phyloP scores from a whole-genome alignment of 148 eudicot species.

The Silene latifolia region DNA sequence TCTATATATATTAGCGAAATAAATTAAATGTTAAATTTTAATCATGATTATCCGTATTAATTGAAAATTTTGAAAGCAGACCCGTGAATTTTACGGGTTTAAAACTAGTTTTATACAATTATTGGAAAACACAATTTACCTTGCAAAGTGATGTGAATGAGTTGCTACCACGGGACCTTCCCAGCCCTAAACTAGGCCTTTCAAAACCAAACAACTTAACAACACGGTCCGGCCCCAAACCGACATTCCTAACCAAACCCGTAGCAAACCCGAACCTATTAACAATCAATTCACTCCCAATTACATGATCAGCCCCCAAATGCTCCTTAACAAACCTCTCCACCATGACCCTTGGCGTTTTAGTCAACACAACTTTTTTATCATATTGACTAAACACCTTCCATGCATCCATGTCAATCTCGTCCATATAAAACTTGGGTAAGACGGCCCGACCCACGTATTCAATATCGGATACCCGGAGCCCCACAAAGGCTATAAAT shows the following conservation, averaged over 20 bases:
- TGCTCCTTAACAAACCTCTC: slow-evolving; percentile 89
- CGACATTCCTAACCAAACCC: slow-evolving; percentile 49
- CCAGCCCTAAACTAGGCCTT: slow-evolving; percentile 59
- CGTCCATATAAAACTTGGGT: slow-evolving; percentile 63
- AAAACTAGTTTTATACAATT: too few relatives aligned
- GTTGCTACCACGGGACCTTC: slow-evolving; percentile 25
- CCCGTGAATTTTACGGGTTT: too few relatives aligned
- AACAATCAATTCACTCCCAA: slow-evolving; percentile 67
- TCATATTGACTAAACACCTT: slow-evolving; percentile 53
- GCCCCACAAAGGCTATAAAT: slow-evolving; percentile 47
- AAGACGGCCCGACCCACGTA: slow-evolving; percentile 62
- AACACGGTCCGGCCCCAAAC: slow-evolving; percentile 32
- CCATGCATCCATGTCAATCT: slow-evolving; percentile 66
- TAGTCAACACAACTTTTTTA: slow-evolving; percentile 70
- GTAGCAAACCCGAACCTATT: slow-evolving; percentile 67
- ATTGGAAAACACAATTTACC: slow-evolving; percentile 45
- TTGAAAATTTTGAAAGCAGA: too few relatives aligned
- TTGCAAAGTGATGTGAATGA: slow-evolving; percentile 51
- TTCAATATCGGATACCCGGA: slow-evolving; percentile 43
- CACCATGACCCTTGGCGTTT: slow-evolving; percentile 73
- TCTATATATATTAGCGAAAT: too few relatives aligned
- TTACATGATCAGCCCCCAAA: slow-evolving; percentile 62
- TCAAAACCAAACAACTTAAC: slow-evolving; percentile 42
- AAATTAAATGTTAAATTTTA: too few relatives aligned
- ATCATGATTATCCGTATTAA: too few relatives aligned